A percentile compares a stretch with the other conserved stretches of the same genome.
Evolutionary conservation across 2,329 filamentous ascomycete genomes (phyloP).

Genomic region (Diaporthe longicolla): DNA sequence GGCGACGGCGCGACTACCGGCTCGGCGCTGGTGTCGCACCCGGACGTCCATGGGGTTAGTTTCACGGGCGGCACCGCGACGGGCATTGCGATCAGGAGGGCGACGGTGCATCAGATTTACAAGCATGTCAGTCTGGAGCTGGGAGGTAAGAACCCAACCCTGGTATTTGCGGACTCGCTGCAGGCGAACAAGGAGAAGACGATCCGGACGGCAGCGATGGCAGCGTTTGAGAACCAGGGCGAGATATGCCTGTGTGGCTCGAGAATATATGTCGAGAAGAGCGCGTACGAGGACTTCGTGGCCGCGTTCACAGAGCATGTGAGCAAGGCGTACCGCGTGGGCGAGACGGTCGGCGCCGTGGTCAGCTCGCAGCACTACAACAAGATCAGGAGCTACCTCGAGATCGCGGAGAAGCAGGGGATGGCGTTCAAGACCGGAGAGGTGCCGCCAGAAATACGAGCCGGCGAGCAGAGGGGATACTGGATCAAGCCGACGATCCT

Average conservation of each 20-base stretch:
- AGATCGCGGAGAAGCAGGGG: constrained; percentile 46
- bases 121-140: constrained; percentile 52
- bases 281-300: constrained; percentile 58
- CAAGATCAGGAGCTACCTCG: constrained; percentile 48
- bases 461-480: constrained; percentile 44
- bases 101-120: constrained; percentile 50
- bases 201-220: constrained; percentile 60
- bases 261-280: constrained; percentile 65
- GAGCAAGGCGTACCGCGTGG: constrained; percentile 44
- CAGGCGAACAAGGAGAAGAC: constrained; percentile 64
- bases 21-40: constrained; percentile 48
- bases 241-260: constrained; percentile 57
- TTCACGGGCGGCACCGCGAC: constrained; percentile 53
- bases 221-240: constrained; percentile 53
- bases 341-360: constrained; percentile 49
- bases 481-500: constrained; percentile 50
- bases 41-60: constrained; percentile 49
- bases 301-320: constrained; percentile 46
- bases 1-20: constrained; percentile 52
- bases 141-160: constrained; percentile 66
- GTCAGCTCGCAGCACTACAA: constrained; percentile 49
- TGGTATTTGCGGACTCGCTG: constrained; percentile 64
- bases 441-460: constrained; percentile 43
- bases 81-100: constrained; percentile 50
- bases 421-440: constrained; percentile 46